Base-by-base conservation (phyloP, 495 filamentous ascomycete species). In the Terfezia boudieri region DNA sequence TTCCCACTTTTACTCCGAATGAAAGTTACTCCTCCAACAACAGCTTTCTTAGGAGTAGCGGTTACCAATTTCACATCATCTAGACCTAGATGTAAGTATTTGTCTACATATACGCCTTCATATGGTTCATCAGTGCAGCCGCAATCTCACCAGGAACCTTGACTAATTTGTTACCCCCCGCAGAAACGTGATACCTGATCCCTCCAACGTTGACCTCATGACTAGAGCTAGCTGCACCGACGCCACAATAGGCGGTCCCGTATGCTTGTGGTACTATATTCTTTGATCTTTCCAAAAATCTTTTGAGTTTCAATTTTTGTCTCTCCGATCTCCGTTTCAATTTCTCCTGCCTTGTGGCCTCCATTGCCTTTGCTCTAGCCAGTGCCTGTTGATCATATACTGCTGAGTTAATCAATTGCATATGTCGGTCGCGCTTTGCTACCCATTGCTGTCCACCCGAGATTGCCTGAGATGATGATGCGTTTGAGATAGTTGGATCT, bases 1-100 rank as follows among this genome's bases (percentile, higher is more conserved):
- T 96, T 96, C 53, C 89, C 89, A 60, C 82, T 82, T 66, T 90
- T 93, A 67, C 84, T 94, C 54, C 89, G 76, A 58, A 85, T 75
- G 67, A 94, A 96, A 43, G 74, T 78, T 55, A 95, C 85, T 51
- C 88, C 88, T 36, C 79, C 85, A 58, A 96, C 70, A 5, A 71
- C 71, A 32, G 84, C 76, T 65, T 74, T 74, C 67, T 88, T 94
- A 0, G 89, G 89, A 7, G 88, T 94, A 22, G 73, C 71, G 55
- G 74, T 78, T 56, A 76, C 75, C 48, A 74, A 71, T 65, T 78
- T 82, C 37, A 67, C 66, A 58, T 81, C 76, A 67, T 76, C 84
- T 82, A 59, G 17, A 50, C 64, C 53, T 56, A 52, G 52, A 55
- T 20, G 43, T 14, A 20, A 54, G 36, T 56, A 22, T 35, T 52